Evolutionary conservation across 495 filamentous ascomycete species (phyloP), one percentile per base, ranked within the genome.

Genomic region (Hypoxylon perforatum): DNA sequence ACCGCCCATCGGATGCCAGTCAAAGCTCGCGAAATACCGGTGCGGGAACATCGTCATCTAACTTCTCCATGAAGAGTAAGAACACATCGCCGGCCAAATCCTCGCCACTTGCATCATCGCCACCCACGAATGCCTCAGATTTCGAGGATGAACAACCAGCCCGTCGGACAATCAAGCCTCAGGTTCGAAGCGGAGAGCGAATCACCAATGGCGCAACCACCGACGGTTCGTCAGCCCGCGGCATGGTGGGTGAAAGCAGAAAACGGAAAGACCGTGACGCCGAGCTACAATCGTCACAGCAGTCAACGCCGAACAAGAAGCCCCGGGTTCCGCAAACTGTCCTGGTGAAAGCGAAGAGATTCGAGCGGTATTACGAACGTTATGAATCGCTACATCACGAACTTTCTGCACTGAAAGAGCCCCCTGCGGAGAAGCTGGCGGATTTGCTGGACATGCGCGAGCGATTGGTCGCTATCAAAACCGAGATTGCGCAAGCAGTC

Each of bases 91-190:
- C 88, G 1, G 81, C 84, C 57, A 94, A 93, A 65, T 91, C 90
- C 0, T 92, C 91, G 4, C 89, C 90, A 3, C 82, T 92, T 36
- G 89, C 87, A 21, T 87, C 88, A 3, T 92, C 90, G n/a, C 90
- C 90, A 18, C 90, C 90, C 1, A 87, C 89, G 14, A 92, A 92
- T 74, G 88, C 87, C 5, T 91, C 90, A 3, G 88, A 92, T 54
- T 67, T 89, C 18, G 85, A 84, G 19, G 72, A 76, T 0, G 75
- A 77, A 19, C 67, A 72, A 36, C 49, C 61, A 12, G 39, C 30
- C 46, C 79, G 63, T 77, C 82, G 72, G 17, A 72, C 71, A 22
- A 56, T 68, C 14, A 69, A 76, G 17, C 57, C 66, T 33, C 68
- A 54, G 45, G 61, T 33, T 19, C 68, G 72, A 6, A 66, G 67